phyloP scores from a whole-genome alignment of 225 moss, liverwort and hornwort species.

The Anthoceros angustus region DNA sequence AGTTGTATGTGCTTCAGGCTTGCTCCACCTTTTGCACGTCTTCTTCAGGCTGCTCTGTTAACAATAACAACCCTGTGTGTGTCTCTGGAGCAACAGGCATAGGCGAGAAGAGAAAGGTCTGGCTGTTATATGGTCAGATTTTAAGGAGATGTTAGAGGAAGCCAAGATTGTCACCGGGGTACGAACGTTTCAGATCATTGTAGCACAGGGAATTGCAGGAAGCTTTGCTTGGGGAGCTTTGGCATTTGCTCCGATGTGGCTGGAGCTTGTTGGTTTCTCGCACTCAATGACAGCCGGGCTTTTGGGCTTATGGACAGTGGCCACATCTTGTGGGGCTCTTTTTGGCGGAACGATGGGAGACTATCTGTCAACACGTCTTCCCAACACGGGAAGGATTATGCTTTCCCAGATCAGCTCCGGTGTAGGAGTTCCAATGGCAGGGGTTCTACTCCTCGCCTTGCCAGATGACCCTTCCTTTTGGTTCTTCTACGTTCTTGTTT shows the following conservation, averaged over 20 bases:
- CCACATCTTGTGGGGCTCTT: constrained; percentile 47
- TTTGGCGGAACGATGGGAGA: constrained; percentile 87
- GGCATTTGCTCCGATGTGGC: constrained; percentile 86
- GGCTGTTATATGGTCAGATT: constrained; percentile 17
- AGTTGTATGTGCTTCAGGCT: background rate
- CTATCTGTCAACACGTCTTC: constrained; percentile 44
- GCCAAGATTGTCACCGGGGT: constrained; percentile 55
- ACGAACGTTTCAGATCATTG: constrained; percentile 75
- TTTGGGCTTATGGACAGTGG: constrained; percentile 55
- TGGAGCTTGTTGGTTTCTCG: constrained; percentile 73
- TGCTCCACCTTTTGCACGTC: background rate
- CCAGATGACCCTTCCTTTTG: constrained; percentile 49
- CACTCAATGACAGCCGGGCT: constrained; percentile 55
- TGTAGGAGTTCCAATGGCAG: constrained; percentile 56
- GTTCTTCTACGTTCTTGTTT: constrained; percentile 31
- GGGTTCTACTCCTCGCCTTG: constrained; percentile 46
- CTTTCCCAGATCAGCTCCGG: constrained; percentile 89
- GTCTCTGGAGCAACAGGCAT: constrained; percentile 14
- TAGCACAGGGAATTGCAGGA: constrained; percentile 79
- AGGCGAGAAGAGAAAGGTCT: constrained; percentile 12
- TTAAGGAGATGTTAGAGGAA: constrained; percentile 46
- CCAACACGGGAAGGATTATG: constrained; percentile 74
- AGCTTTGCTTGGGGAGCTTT: constrained; percentile 78
- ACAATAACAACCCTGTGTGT: background rate
- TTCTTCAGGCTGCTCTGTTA: background rate